Conservation (phyloP, 352 stramenopile species). For the Globisporangium rhizosaccharum region DNA sequence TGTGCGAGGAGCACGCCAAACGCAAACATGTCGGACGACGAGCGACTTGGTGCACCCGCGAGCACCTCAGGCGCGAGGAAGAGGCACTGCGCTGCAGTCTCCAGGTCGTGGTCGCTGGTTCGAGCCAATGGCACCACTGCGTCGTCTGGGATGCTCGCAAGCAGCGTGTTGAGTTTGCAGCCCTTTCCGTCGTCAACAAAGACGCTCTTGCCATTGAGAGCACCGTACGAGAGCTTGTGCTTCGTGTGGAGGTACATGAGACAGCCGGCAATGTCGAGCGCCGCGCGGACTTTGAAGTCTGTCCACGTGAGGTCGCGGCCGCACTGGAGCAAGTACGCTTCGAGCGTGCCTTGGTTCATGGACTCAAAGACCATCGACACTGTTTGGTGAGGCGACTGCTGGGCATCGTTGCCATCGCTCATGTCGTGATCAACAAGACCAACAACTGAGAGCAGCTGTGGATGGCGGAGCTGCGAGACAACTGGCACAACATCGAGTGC, state of each 20-base stretch:
- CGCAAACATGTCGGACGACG: conserved; percentile 68
- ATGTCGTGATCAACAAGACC: conserved; percentile 60
- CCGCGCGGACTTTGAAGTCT: conserved; percentile 76
- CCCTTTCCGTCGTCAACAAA: conserved; percentile 68
- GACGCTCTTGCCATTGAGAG: conserved; percentile 57
- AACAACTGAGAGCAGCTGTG: conserved; percentile 52
- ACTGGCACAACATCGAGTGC: conserved; percentile 47
- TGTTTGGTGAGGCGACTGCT: conserved; percentile 15
- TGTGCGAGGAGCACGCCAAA: conserved; percentile 63
- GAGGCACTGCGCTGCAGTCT: conserved; percentile 10
- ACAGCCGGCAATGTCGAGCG: conserved; percentile 49
- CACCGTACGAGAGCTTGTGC: conserved; percentile 67
- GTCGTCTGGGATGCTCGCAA: conserved; percentile 48
- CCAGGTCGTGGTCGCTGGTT: not conserved
- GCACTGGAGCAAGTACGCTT: conserved; percentile 40
- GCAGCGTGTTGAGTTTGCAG: conserved; percentile 76
- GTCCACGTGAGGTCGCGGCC: conserved; percentile 49
- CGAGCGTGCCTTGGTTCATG: conserved; percentile 65
- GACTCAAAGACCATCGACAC: conserved; percentile 67
- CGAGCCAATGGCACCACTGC: not conserved
- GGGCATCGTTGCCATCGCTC: not conserved
- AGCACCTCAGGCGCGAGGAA: conserved; percentile 60
- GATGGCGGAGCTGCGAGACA: conserved; percentile 64
- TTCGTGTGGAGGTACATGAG: conserved; percentile 79
- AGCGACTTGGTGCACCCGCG: conserved; percentile 31